phyloP scores from a whole-genome alignment of 805 yeast species.

The Zygoascus biomembranicola region DNA sequence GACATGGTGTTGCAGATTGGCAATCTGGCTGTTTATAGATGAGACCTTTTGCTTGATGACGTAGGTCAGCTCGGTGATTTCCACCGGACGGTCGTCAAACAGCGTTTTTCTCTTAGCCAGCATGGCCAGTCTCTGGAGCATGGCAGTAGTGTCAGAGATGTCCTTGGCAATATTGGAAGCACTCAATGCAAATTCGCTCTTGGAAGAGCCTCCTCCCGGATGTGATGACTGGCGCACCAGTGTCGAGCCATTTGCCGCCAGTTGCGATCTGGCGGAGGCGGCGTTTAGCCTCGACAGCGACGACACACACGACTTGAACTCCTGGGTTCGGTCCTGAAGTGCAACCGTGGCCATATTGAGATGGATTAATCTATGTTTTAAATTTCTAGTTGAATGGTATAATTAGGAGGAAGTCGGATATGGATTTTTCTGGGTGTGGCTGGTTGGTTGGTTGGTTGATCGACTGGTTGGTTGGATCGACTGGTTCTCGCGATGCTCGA shows the following conservation, averaged over 20 bases:
- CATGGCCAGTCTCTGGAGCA: constrained; percentile 70
- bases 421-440: too few relatives aligned
- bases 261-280: constrained; percentile 20
- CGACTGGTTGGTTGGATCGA: background rate
- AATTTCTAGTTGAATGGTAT: too few relatives aligned
- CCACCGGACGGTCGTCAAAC: constrained; percentile 90
- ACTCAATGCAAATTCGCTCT: constrained; percentile 54
- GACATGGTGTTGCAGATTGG: constrained; percentile 48
- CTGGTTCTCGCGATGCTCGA: background rate
- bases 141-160: constrained; percentile 74
- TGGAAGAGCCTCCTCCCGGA: constrained; percentile 14
- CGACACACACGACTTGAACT: constrained; percentile 85
- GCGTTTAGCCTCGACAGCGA: constrained; percentile 58
- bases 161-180: constrained; percentile 86
- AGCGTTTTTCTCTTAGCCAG: constrained; percentile 85
- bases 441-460: background rate
- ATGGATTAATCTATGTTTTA: background rate
- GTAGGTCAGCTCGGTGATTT: constrained; percentile 84
- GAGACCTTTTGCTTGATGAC: constrained; percentile 77
- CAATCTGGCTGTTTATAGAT: constrained; percentile 63
- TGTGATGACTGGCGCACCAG: background rate
- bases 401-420: background rate
- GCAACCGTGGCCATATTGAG: background rate
- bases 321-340: constrained; percentile 79
- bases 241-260: background rate